Conservation (phyloP, 2,329 filamentous ascomycete species). For the Bertia moriformis region DNA sequence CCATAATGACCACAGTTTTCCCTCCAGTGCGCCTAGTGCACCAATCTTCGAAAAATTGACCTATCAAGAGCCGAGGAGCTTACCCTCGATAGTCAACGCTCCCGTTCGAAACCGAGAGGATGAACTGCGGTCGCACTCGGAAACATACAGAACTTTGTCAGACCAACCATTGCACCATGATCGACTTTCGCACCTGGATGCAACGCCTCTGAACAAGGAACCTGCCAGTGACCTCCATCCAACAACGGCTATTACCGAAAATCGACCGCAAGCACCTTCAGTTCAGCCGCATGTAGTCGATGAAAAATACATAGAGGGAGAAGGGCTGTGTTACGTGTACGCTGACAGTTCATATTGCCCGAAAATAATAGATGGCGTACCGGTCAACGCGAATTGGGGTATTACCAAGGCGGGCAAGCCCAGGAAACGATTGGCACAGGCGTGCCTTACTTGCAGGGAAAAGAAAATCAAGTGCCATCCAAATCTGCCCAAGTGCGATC, state of each 20-base stretch:
- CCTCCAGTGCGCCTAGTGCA: not conserved
- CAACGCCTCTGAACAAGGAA: too few relatives aligned
- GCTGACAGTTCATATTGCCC: constrained; percentile 36
- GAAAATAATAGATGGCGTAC: constrained; percentile 38
- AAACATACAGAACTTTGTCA: not conserved
- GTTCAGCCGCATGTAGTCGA: not conserved
- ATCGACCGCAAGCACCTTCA: not conserved
- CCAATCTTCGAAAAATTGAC: too few relatives aligned
- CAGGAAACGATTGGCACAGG: constrained; percentile 44
- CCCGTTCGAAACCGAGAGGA: not conserved
- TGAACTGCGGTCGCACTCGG: not conserved
- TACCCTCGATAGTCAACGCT: not conserved
- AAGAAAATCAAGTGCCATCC: constrained; percentile 56
- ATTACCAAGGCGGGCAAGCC: constrained; percentile 51
- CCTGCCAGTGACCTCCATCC: not conserved
- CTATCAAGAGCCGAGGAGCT: too few relatives aligned
- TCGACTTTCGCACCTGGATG: too few relatives aligned
- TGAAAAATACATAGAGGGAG: constrained; percentile 21
- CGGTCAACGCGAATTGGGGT: constrained; percentile 47
- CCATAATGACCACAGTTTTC: not conserved
- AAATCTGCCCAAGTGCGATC: constrained; percentile 40
- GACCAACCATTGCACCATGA: not conserved
- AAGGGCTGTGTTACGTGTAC: constrained; percentile 38
- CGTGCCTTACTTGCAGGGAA: constrained; percentile 46
- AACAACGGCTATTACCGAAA: not conserved